phyloP scores from a whole-genome alignment of 148 eudicot species.

The Chenopodium suecicum region DNA sequence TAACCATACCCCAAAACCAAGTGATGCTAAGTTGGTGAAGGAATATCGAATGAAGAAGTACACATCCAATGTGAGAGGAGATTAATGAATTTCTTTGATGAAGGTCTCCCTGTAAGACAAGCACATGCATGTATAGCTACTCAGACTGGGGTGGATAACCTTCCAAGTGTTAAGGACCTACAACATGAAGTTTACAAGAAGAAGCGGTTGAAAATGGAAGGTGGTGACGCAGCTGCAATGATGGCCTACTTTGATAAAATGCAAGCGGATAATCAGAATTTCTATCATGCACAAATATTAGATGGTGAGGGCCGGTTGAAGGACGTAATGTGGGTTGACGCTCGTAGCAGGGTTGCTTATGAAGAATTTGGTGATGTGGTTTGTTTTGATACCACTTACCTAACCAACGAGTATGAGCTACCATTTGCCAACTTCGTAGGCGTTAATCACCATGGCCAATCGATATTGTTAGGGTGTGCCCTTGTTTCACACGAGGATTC shows the following conservation, averaged over 20 bases:
- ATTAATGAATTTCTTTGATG: too few species aligned
- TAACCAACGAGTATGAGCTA: neutral
- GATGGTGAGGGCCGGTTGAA: too few species aligned
- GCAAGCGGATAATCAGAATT: neutral
- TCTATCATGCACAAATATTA: neutral
- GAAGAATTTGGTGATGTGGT: conserved; percentile 9
- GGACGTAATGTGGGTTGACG: neutral
- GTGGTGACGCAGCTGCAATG: conserved; percentile 2
- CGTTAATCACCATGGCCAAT: neutral
- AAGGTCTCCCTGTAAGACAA: too few species aligned
- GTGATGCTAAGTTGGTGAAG: too few species aligned
- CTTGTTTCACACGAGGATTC: neutral
- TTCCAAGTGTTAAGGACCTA: neutral
- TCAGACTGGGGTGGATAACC: neutral
- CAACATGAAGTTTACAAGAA: neutral
- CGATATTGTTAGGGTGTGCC: neutral
- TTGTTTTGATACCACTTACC: neutral
- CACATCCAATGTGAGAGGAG: too few species aligned
- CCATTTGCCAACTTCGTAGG: neutral
- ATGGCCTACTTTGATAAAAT: neutral
- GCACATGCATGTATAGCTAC: neutral
- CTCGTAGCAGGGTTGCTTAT: neutral
- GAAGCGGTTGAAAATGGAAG: neutral
- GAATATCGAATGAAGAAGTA: too few species aligned
- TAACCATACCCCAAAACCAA: neutral